A percentile compares a stretch with the other conserved stretches of the same genome.
Conservation (phyloP, 176 grass and related monocot species). For the Areca catechu region DNA sequence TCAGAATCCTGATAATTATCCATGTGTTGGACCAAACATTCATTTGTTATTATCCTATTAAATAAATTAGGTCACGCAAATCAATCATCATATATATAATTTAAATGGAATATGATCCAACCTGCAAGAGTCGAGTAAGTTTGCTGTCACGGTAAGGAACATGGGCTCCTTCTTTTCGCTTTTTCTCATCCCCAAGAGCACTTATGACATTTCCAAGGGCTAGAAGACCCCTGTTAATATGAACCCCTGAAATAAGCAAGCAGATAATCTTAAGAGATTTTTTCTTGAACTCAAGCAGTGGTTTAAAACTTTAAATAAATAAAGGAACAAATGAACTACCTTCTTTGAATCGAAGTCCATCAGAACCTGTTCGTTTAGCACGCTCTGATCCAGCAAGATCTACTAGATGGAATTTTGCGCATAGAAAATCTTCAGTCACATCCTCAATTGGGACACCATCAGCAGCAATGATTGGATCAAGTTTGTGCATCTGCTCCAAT, state of each 20-base stretch:
- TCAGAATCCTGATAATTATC: too few relatives aligned
- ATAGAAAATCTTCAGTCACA: conserved; percentile 80
- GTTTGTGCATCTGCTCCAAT: conserved; percentile 99
- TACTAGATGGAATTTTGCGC: conserved; percentile 90
- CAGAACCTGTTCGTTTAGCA: conserved; percentile 87
- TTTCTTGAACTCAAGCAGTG: background rate
- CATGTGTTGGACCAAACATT: too few relatives aligned
- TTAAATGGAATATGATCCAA: conserved; percentile 7
- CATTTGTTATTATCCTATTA: too few relatives aligned
- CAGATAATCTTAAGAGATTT: conserved; percentile 2
- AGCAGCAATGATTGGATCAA: conserved; percentile 44
- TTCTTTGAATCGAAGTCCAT: conserved; percentile 98
- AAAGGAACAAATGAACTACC: conserved; percentile 33
- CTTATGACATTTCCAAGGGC: conserved; percentile 98
- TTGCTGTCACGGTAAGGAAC: conserved; percentile 98
- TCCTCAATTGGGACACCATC: conserved; percentile 76
- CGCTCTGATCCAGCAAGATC: conserved; percentile 98
- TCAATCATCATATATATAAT: too few relatives aligned
- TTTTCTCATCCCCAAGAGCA: conserved; percentile 98
- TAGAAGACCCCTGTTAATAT: conserved; percentile 95
- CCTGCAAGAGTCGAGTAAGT: conserved; percentile 95
- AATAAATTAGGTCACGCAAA: too few relatives aligned
- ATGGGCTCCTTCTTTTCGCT: conserved; percentile 93
- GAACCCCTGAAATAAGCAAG: conserved; percentile 60
- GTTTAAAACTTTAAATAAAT: conserved; percentile 6